Percentiles rank a stretch among this genome's conserved stretches.
phyloP scores from a whole-genome alignment of 225 moss, liverwort and hornwort genomes.

The Bryoerythrophyllum caledonicum region DNA sequence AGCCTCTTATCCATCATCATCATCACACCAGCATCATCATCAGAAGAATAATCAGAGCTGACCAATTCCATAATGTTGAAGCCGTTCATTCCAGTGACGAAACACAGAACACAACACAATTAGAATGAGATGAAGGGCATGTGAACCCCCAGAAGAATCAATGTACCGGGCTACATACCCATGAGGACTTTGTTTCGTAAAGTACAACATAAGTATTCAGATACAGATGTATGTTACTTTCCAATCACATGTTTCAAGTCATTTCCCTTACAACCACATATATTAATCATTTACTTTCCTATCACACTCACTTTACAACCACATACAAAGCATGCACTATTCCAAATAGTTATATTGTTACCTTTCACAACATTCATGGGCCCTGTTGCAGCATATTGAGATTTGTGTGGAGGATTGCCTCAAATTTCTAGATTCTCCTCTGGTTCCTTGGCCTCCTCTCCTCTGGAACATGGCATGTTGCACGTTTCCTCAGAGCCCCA shows the following conservation, averaged over 20 bases:
- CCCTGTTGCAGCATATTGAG: slow-evolving; percentile 10
- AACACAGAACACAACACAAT: neutral
- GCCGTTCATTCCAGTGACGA: neutral
- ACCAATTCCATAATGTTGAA: slow-evolving; percentile 9
- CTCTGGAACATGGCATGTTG: slow-evolving; percentile 18
- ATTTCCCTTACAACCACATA: neutral
- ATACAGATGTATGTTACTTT: slow-evolving; percentile 14
- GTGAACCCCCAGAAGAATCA: neutral
- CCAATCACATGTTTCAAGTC: slow-evolving; percentile 1
- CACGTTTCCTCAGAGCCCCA: neutral
- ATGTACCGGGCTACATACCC: neutral
- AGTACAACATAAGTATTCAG: neutral
- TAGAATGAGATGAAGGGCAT: neutral
- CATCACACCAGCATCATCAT: slow-evolving; percentile 15
- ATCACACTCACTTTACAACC: neutral
- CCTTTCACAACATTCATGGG: slow-evolving; percentile 4
- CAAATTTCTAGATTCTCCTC: neutral
- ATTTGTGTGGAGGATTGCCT: neutral
- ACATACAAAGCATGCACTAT: neutral
- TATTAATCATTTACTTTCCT: neutral
- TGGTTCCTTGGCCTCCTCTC: neutral
- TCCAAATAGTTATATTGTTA: neutral
- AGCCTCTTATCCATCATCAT: slow-evolving; percentile 9
- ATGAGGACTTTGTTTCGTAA: slow-evolving; percentile 4
- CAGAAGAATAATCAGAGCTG: slow-evolving; percentile 14